Percentiles rank a stretch among this genome's conserved stretches.
Evolutionary conservation across 495 filamentous ascomycete genomes (phyloP).

Genomic region (Talaromyces nanjingensis): DNA sequence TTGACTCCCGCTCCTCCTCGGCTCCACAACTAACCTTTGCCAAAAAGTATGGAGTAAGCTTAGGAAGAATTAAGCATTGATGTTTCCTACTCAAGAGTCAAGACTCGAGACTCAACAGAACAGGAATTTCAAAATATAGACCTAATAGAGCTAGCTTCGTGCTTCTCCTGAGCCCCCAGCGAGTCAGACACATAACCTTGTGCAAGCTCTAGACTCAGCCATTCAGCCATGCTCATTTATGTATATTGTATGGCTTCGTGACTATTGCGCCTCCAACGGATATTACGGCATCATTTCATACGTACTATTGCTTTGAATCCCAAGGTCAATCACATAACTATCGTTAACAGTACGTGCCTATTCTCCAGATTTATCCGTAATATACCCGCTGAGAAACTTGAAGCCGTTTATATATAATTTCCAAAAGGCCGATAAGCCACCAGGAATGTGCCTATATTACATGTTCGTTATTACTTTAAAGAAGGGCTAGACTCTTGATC

Average conservation of each 20-base stretch:
- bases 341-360: neutral
- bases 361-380: neutral
- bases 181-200: neutral
- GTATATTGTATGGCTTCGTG: neutral
- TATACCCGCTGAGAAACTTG: neutral
- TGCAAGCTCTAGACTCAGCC: neutral
- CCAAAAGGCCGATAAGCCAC: neutral
- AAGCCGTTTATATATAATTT: neutral
- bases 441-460: neutral
- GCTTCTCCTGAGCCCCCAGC: neutral
- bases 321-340: neutral
- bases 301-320: neutral
- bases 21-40: neutral
- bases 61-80: neutral
- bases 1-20: neutral
- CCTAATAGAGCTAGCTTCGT: neutral
- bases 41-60: neutral
- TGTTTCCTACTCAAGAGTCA: neutral
- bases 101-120: neutral
- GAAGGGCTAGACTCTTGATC: neutral
- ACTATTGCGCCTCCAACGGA: neutral
- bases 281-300: neutral
- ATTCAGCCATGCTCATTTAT: neutral
- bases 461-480: neutral
- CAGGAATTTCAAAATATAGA: neutral